These are phyloP conservation scores for Silene coronaria DNA, from an alignment of 179 eudicot genomes.

Conservation along the genomic window DNA sequence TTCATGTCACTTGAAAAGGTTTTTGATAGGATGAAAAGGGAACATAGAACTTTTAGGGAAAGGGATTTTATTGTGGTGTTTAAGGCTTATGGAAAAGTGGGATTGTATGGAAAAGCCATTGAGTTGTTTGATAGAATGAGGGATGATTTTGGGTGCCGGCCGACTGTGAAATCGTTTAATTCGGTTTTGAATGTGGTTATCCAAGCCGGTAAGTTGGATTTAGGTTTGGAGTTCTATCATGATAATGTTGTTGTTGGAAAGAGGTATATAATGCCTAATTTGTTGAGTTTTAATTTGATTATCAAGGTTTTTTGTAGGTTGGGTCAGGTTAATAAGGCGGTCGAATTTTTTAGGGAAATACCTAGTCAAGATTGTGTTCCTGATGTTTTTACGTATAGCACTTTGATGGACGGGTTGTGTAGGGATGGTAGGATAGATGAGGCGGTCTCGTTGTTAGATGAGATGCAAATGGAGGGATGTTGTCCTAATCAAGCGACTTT, in stretches of 20 bases:
- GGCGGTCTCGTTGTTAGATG: slow-evolving; percentile 78
- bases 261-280: slow-evolving; percentile 41
- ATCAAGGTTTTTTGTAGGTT: slow-evolving; percentile 61
- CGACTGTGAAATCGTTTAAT: slow-evolving; percentile 71
- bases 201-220: slow-evolving; percentile 37
- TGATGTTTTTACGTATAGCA: slow-evolving; percentile 74
- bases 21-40: slow-evolving; percentile 63
- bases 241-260: slow-evolving; percentile 30
- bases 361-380: slow-evolving; percentile 42
- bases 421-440: slow-evolving; percentile 69
- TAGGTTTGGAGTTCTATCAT: slow-evolving; percentile 53
- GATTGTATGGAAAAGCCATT: slow-evolving; percentile 48
- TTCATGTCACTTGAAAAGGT: slow-evolving; percentile 52
- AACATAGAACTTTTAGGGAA: slow-evolving; percentile 56
- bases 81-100: slow-evolving; percentile 69
- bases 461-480: slow-evolving; percentile 93
- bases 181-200: slow-evolving; percentile 64
- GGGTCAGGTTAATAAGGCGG: slow-evolving; percentile 56
- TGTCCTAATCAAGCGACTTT: slow-evolving; percentile 54
- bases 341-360: slow-evolving; percentile 71
- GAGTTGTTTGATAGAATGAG: slow-evolving; percentile 64
- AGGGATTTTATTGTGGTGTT: slow-evolving; percentile 53
- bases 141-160: slow-evolving; percentile 52
- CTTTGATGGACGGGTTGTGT: slow-evolving; percentile 92
- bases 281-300: slow-evolving; percentile 68